Evolutionary conservation across 257 asterid genomes (phyloP).

Genomic region (Capsicum rhomboideum): DNA sequence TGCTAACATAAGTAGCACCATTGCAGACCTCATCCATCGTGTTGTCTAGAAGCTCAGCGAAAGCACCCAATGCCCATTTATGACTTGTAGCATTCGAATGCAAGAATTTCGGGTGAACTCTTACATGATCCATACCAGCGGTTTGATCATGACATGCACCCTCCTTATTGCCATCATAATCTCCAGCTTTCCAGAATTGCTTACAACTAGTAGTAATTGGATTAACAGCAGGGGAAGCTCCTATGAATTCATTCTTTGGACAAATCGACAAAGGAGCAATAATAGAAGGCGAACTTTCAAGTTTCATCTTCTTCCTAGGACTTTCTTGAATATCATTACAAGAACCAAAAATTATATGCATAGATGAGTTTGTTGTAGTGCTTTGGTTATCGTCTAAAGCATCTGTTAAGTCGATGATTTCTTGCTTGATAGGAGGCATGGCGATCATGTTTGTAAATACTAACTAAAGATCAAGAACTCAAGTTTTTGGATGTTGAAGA

Average conservation of each 20-base stretch:
- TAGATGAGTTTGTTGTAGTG: background rate
- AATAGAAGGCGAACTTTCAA: background rate
- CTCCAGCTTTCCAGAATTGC: background rate
- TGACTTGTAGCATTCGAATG: constrained; percentile 93
- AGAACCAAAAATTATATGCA: background rate
- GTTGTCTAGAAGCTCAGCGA: constrained; percentile 85
- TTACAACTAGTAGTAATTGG: background rate
- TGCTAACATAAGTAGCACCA: constrained; percentile 60
- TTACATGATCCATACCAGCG: constrained; percentile 61
- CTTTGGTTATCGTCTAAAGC: background rate
- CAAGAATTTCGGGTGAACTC: constrained; percentile 70
- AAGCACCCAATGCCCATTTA: constrained; percentile 92
- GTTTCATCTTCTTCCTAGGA: background rate
- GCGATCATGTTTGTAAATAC: background rate
- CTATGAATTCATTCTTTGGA: background rate
- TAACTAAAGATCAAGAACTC: background rate
- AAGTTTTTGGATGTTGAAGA: background rate
- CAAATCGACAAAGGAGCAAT: background rate
- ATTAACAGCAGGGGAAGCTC: constrained; percentile 33
- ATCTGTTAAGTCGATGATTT: background rate
- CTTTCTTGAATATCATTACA: background rate
- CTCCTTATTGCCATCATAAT: background rate
- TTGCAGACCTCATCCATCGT: constrained; percentile 61
- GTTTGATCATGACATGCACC: background rate
- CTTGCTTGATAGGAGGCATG: background rate